phyloP scores from a whole-genome alignment of 257 asterid genomes.

The Capsicum chinense region DNA sequence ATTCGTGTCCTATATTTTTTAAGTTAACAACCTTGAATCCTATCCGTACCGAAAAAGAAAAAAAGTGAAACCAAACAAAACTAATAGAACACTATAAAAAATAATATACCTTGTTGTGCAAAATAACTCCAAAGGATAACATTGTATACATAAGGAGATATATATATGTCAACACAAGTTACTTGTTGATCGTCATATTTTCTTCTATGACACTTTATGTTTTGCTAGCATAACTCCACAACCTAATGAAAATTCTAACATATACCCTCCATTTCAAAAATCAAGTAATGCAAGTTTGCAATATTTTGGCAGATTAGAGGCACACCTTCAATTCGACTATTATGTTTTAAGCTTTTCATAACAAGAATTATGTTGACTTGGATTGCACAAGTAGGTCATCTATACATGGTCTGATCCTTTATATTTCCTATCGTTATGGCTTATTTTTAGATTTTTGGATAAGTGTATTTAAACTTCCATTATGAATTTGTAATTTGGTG shows the following conservation, averaged over 20 bases:
- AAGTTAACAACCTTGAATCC: neutral
- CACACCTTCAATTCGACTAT: neutral
- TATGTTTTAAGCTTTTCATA: neutral
- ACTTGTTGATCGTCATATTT: conserved; percentile 70
- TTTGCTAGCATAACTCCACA: neutral
- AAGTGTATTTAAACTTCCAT: neutral
- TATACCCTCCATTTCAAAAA: conserved; percentile 10
- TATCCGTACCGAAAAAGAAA: neutral
- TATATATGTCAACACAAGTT: conserved; percentile 80
- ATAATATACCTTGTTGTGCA: conserved; percentile 82
- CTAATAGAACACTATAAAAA: neutral
- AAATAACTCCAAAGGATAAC: conserved; percentile 89
- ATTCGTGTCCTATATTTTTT: neutral
- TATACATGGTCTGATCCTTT: neutral
- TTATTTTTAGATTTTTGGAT: neutral
- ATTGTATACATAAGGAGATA: conserved; percentile 75
- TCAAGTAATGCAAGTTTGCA: neutral
- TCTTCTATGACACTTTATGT: conserved; percentile 9
- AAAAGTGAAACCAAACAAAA: neutral
- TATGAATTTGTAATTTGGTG: conserved; percentile 19
- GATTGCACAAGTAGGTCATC: conserved; percentile 14
- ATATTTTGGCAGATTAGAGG: conserved; percentile 18
- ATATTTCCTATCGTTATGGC: neutral
- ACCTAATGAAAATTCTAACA: neutral
- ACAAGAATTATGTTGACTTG: neutral